Evolutionary conservation across 2,329 filamentous ascomycete genomes (phyloP).

Genomic region (Metarhizium album): DNA sequence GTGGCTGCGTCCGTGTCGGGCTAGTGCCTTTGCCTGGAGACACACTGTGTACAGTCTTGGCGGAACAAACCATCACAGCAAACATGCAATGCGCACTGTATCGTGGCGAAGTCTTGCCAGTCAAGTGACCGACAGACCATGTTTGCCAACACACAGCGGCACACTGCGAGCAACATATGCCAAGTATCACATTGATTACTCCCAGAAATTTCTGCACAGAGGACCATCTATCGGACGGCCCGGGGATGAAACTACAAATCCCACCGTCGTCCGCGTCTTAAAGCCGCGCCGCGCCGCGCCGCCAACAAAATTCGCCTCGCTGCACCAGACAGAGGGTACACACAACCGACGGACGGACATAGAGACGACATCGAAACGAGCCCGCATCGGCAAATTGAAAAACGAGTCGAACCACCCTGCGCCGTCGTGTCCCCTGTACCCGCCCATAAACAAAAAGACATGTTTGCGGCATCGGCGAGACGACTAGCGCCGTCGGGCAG

Average conservation of each 20-base stretch:
- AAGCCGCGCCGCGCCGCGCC: too few relatives aligned
- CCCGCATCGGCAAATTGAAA: background rate
- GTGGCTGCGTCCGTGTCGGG: too few relatives aligned
- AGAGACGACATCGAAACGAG: background rate
- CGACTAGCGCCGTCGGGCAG: slow-evolving; percentile 23
- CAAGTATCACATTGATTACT: too few relatives aligned
- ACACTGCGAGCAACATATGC: too few relatives aligned
- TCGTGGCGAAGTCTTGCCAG: too few relatives aligned
- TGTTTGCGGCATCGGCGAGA: slow-evolving; percentile 25
- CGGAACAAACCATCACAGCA: too few relatives aligned
- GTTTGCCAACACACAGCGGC: too few relatives aligned
- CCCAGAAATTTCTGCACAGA: background rate
- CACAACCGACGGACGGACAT: background rate
- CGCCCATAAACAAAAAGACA: slow-evolving; percentile 6
- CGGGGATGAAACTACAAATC: slow-evolving; percentile 2
- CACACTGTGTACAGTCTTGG: too few relatives aligned
- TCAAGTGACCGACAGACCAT: too few relatives aligned
- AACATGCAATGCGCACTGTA: too few relatives aligned
- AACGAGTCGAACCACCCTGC: background rate
- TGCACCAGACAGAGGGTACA: background rate
- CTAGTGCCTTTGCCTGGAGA: too few relatives aligned
- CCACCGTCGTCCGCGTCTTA: background rate
- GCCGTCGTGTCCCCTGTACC: background rate
- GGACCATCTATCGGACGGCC: too few relatives aligned
- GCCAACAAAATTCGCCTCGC: background rate